Evolutionary conservation across 1,284 basidiomycete species (phyloP).

Genomic region (Pseudozyma flocculosa): DNA sequence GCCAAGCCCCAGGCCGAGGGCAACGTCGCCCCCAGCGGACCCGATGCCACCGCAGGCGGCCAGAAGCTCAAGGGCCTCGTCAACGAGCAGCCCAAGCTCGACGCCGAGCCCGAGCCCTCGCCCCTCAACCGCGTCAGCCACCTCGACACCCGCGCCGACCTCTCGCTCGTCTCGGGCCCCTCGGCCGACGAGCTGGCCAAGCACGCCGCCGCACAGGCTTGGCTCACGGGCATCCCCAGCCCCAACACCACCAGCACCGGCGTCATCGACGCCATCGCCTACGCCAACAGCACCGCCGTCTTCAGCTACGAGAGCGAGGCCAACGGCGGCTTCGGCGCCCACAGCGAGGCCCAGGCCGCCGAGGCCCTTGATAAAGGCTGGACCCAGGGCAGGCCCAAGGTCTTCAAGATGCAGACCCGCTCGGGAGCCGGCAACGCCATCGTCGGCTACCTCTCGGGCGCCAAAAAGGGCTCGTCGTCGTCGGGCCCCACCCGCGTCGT

Average conservation of each 20-base stretch:
- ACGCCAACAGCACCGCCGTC: conserved; percentile 46
- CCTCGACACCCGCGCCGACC: conserved; percentile 37
- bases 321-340: conserved; percentile 51
- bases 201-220: conserved; percentile 30
- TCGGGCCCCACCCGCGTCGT: conserved; percentile 36
- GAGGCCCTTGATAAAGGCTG: conserved; percentile 26
- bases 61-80: conserved; percentile 36
- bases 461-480: conserved; percentile 30
- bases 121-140: conserved; percentile 35
- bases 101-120: conserved; percentile 35
- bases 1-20: conserved; percentile 21
- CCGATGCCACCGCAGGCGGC: conserved; percentile 30
- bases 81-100: conserved; percentile 28
- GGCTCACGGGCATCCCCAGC: conserved; percentile 41
- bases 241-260: conserved; percentile 37
- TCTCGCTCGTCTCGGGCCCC: conserved; percentile 29
- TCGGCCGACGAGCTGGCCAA: conserved; percentile 34
- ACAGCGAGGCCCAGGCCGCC: conserved; percentile 44
- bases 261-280: conserved; percentile 52
- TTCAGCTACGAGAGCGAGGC: conserved; percentile 56
- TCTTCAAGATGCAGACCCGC: conserved; percentile 56
- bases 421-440: conserved; percentile 66
- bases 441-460: conserved; percentile 49
- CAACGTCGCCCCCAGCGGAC: conserved; percentile 26
- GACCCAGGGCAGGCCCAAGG: conserved; percentile 39